These are phyloP conservation scores for Neonectria neomacrospora DNA, from an alignment of 2,329 filamentous ascomycete species.

Conservation along the genomic window DNA sequence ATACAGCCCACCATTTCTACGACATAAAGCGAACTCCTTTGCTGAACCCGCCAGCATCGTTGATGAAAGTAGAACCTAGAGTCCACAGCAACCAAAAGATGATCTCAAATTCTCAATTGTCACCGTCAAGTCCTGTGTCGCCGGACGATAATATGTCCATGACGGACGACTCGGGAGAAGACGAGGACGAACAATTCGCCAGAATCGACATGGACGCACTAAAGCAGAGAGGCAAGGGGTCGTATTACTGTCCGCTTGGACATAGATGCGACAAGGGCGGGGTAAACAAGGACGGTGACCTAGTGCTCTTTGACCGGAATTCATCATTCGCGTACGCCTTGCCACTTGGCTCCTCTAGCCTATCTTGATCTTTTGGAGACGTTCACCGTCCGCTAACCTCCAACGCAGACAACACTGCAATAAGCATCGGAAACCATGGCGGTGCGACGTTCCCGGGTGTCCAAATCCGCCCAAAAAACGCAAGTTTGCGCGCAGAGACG, in stretches of 20 bases:
- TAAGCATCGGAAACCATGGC: constrained; percentile 56
- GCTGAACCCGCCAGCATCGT: constrained; percentile 29
- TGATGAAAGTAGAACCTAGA: constrained; percentile 36
- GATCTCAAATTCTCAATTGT: constrained; percentile 37
- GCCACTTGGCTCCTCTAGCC: constrained; percentile 19
- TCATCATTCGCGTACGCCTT: constrained; percentile 53
- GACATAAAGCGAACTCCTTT: constrained; percentile 37
- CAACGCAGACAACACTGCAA: constrained; percentile 54
- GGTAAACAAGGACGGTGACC: constrained; percentile 52
- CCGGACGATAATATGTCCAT: constrained; percentile 37
- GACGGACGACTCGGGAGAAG: constrained; percentile 48
- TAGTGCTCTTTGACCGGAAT: constrained; percentile 55
- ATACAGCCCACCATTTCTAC: constrained; percentile 36
- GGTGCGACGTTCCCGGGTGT: constrained; percentile 52
- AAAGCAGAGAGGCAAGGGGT: constrained; percentile 53
- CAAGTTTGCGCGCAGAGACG: constrained; percentile 55
- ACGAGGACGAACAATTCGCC: constrained; percentile 51
- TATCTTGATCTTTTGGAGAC: constrained; percentile 11
- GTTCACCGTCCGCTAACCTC: constrained; percentile 33
- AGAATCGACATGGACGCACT: constrained; percentile 54
- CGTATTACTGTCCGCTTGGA: constrained; percentile 51
- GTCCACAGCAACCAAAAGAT: constrained; percentile 38
- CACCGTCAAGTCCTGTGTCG: constrained; percentile 25
- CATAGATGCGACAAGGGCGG: constrained; percentile 54
- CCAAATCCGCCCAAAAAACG: constrained; percentile 56